Evolutionary conservation across 345 rosid genomes (phyloP).

Genomic region (Bruguiera gymnorhiza): DNA sequence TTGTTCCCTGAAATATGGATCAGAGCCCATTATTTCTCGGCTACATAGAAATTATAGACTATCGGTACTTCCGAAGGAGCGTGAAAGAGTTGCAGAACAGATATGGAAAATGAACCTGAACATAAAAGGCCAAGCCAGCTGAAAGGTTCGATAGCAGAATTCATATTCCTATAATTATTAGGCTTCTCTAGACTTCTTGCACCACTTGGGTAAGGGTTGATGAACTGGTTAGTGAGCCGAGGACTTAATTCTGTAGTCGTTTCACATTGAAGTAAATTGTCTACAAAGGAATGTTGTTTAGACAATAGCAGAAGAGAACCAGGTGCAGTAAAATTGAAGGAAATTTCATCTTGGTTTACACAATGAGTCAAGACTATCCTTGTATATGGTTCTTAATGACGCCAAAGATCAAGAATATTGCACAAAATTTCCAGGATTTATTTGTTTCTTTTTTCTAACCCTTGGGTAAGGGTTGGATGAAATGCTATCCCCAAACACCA

Average conservation of each 20-base stretch:
- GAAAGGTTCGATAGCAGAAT: neutral
- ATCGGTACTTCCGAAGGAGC: neutral
- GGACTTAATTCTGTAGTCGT: too few relatives aligned
- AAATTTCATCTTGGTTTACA: neutral
- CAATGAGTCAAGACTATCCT: too few relatives aligned
- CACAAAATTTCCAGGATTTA: neutral
- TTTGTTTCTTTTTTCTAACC: neutral
- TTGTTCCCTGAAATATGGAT: slow-evolving; percentile 53
- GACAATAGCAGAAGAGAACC: too few relatives aligned
- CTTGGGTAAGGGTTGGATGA: neutral
- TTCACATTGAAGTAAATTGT: too few relatives aligned
- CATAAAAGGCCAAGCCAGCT: neutral
- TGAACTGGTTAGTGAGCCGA: too few relatives aligned
- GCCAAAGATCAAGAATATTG: neutral
- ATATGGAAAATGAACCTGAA: neutral
- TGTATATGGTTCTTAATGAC: too few relatives aligned
- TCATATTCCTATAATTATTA: neutral
- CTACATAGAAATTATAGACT: neutral
- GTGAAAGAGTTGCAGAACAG: neutral
- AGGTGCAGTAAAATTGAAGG: neutral
- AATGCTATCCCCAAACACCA: neutral
- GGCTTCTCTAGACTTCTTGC: neutral
- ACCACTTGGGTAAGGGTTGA: neutral
- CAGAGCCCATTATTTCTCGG: slow-evolving; percentile 8
- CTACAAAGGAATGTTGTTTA: too few relatives aligned